Conservation (phyloP, 106 monocot genomes). For the Acorus gramineus region DNA sequence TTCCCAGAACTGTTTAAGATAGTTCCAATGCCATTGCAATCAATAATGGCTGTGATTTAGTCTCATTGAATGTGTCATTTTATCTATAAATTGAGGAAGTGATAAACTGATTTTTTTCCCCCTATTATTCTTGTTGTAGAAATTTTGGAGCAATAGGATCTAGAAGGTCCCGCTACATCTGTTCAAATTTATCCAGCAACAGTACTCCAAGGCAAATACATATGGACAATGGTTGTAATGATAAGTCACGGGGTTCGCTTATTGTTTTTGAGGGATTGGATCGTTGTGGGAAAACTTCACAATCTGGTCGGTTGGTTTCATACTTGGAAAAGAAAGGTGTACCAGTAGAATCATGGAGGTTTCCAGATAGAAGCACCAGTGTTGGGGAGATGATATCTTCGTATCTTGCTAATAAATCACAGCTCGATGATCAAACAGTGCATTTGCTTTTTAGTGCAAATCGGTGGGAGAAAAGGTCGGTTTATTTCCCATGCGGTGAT, state of each 20-base stretch:
- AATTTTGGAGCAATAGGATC: not conserved
- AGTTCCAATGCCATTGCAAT: too few relatives aligned
- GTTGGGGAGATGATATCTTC: constrained; percentile 86
- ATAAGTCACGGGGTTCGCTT: constrained; percentile 47
- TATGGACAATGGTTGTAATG: constrained; percentile 26
- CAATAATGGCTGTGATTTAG: too few relatives aligned
- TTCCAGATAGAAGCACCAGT: constrained; percentile 72
- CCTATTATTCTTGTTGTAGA: not conserved
- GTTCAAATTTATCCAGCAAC: not conserved
- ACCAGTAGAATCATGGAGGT: constrained; percentile 64
- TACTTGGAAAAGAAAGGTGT: constrained; percentile 45
- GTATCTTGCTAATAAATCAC: constrained; percentile 62
- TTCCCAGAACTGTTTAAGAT: too few relatives aligned
- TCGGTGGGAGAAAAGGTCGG: constrained; percentile 93
- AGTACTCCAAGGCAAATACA: constrained; percentile 9
- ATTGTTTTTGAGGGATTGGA: constrained; percentile 95
- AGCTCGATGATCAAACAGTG: constrained; percentile 73
- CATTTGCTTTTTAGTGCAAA: constrained; percentile 97
- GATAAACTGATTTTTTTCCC: too few relatives aligned
- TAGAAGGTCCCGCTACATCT: constrained; percentile 4
- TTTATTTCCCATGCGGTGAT: constrained; percentile 11
- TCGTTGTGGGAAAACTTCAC: constrained; percentile 86
- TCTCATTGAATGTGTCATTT: too few relatives aligned
- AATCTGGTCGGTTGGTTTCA: constrained; percentile 50
- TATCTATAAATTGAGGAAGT: too few relatives aligned